Evolutionary conservation across 2,329 filamentous ascomycete species (phyloP), one percentile per base, ranked within the genome.

Genomic region (Beauveria brongniartii): DNA sequence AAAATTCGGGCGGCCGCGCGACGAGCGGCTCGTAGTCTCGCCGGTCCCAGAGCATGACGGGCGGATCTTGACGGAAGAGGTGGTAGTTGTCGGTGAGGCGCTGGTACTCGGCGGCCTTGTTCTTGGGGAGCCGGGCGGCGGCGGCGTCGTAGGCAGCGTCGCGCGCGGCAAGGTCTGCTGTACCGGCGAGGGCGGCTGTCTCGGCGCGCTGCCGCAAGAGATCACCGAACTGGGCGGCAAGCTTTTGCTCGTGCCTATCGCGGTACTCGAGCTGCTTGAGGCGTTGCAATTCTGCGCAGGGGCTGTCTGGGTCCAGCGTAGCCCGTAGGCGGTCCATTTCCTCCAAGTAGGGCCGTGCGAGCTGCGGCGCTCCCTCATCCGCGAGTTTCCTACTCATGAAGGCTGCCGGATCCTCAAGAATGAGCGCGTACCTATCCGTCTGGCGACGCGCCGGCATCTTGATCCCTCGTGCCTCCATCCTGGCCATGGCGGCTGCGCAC

Each of bases 1-100:
- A 90, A 67, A 91, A 87, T 65, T 96, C 92, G 1, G 80, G 68
- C 0, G 72, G 56, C 5, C 76, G 63, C 3, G 83, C 80, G 26
- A 76, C 72, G 18, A 96, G 76, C 0, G 91, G 89, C 67, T 96
- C 90, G 67, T 84, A 85, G 2, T 77, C 74, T 18, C 92, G 85
- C 1, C 82, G 79, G 71, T 96, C 91, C 84, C 87, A 92, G 28
- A 78, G 67, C 3, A 93, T 71, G 1, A 80, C 67, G n/a, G 57
- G 57, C 1, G 79, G 76, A 0, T 77, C 66, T 71, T 80, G 76
- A 55, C 74, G 70, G 67, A 80, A 77, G 18, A 81, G 65, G 64
- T 82, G 80, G 50, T 79, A 70, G 67, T 86, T 84, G 66, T 89
- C 85, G 34, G 77, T 74, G 53, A 74, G 67, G 34, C 74, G 69